These are phyloP conservation scores for Hygrocybe punicea DNA, from an alignment of 768 basidiomycete genomes.

Conservation along the genomic window DNA sequence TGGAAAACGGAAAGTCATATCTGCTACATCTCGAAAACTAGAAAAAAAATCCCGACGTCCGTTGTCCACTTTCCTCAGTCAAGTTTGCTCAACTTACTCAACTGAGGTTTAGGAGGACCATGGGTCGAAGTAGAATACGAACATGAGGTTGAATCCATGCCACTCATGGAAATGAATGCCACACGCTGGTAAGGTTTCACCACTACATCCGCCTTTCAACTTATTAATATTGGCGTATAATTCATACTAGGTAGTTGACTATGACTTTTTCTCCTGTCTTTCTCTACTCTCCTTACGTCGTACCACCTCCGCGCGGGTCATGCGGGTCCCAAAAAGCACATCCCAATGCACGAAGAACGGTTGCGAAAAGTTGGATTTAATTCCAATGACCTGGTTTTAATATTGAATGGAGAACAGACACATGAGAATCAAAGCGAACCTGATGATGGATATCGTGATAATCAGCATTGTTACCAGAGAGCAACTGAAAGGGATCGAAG, in stretches of 20 bases:
- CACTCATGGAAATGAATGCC: slow-evolving; percentile 25
- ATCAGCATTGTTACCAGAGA: slow-evolving; percentile 87
- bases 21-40: slow-evolving; percentile 40
- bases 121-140: slow-evolving; percentile 96
- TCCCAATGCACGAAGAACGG: slow-evolving; percentile 98
- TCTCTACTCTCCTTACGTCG: slow-evolving; percentile 32
- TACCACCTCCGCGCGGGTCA: slow-evolving; percentile 69
- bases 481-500: slow-evolving; percentile 85
- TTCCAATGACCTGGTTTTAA: slow-evolving; percentile 59
- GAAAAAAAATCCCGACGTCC: slow-evolving; percentile 60
- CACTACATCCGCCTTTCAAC: too few species aligned
- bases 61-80: slow-evolving; percentile 49
- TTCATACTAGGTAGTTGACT: too few species aligned
- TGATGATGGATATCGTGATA: slow-evolving; percentile 99
- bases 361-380: slow-evolving; percentile 94
- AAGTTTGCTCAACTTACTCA: background rate
- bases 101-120: slow-evolving; percentile 53
- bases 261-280: too few species aligned
- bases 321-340: slow-evolving; percentile 72
- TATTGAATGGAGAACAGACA: background rate
- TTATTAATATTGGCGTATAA: too few species aligned
- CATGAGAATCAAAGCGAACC: slow-evolving; percentile 38
- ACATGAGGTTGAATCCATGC: slow-evolving; percentile 75
- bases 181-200: too few species aligned
- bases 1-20: slow-evolving; percentile 66